Evolutionary conservation across 352 stramenopile genomes (phyloP).

Genomic region (Phytophthora pinifolia): DNA sequence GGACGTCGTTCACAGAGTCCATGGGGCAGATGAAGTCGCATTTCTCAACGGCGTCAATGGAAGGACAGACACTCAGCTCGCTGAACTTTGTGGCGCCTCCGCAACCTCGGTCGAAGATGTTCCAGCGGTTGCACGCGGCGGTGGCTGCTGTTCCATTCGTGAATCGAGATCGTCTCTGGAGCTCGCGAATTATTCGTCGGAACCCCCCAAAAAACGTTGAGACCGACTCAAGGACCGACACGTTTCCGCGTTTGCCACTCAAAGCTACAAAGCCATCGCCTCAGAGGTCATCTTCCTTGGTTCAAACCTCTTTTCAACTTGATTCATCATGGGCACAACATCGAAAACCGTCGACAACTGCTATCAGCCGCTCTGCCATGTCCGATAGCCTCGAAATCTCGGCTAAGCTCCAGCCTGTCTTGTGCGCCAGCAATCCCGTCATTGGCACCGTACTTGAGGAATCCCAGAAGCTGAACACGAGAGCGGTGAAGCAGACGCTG

Average conservation of each 20-base stretch:
- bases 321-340: too few relatives aligned
- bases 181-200: neutral
- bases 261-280: neutral
- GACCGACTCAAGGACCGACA: too few relatives aligned
- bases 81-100: neutral
- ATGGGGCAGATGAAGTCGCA: too few relatives aligned
- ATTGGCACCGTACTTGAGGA: constrained; percentile 16
- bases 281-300: too few relatives aligned
- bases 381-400: too few relatives aligned
- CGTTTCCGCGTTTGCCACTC: neutral
- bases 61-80: neutral
- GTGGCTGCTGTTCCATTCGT: neutral
- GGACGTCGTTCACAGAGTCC: too few relatives aligned
- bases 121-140: constrained; percentile 3
- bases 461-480: constrained; percentile 30
- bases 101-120: neutral
- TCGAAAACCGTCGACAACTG: too few relatives aligned
- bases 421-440: constrained; percentile 1
- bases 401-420: too few relatives aligned
- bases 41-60: too few relatives aligned
- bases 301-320: too few relatives aligned
- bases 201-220: neutral
- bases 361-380: too few relatives aligned
- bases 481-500: constrained; percentile 32
- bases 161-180: neutral